phyloP scores from a whole-genome alignment of 306 rosid species.

The Calophaca sinica region DNA sequence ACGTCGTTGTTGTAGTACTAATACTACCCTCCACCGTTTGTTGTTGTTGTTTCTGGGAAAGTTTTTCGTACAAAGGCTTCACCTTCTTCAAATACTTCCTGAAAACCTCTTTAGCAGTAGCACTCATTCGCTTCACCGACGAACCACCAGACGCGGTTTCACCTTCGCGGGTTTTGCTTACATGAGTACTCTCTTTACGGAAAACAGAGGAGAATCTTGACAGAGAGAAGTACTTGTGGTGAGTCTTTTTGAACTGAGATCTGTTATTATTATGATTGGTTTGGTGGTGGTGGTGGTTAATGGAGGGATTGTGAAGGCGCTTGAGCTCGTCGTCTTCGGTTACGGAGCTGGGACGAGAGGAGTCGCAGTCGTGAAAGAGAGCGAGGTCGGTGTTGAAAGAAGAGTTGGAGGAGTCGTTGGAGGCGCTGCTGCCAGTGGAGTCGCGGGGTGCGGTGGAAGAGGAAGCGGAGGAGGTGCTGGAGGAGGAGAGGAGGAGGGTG shows the following conservation, averaged over 20 bases:
- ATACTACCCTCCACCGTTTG: neutral
- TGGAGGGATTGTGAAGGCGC: conserved; percentile 46
- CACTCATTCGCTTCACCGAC: conserved; percentile 65
- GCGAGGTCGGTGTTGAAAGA: conserved; percentile 66
- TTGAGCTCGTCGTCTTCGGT: conserved; percentile 72
- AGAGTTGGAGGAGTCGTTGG: conserved; percentile 43
- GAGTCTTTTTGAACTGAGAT: conserved; percentile 47
- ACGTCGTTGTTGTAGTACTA: neutral
- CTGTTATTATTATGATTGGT: conserved; percentile 23
- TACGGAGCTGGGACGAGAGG: conserved; percentile 80
- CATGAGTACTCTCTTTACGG: conserved; percentile 47
- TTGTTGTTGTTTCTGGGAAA: conserved; percentile 61
- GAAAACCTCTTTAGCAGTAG: conserved; percentile 76
- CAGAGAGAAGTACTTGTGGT: conserved; percentile 70
- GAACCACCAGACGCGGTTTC: conserved; percentile 52
- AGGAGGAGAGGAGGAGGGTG: conserved; percentile 71
- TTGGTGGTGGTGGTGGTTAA: neutral
- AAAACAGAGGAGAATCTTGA: conserved; percentile 88
- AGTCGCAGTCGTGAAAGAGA: conserved; percentile 52
- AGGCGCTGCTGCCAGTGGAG: conserved; percentile 82
- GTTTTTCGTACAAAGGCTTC: conserved; percentile 78
- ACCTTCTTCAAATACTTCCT: conserved; percentile 83
- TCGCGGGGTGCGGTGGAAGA: conserved; percentile 72
- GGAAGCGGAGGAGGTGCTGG: conserved; percentile 56
- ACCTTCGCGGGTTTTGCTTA: conserved; percentile 33